Evolutionary conservation across 306 rosid genomes (phyloP).

Genomic region (Lathyrus aphaca): DNA sequence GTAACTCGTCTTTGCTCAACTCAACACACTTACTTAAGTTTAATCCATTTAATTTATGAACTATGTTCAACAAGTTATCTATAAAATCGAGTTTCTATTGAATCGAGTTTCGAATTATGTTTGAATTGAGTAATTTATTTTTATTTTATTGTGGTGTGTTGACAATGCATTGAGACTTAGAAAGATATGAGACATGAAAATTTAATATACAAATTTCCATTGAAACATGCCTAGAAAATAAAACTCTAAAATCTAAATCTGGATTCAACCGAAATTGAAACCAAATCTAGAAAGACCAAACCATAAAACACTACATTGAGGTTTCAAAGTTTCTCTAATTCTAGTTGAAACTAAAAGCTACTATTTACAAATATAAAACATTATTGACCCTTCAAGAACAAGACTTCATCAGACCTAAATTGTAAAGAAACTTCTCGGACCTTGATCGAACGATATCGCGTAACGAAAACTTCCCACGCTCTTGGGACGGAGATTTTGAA

Average conservation of each 20-base stretch:
- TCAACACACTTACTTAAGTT: too few species aligned
- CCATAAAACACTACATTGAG: conserved; percentile 36
- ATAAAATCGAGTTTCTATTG: too few species aligned
- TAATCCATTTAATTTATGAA: too few species aligned
- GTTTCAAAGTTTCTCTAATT: conserved; percentile 39
- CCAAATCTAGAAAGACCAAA: conserved; percentile 42
- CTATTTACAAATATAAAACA: conserved; percentile 45
- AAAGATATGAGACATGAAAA: conserved; percentile 24
- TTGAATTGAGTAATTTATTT: too few species aligned
- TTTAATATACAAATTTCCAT: conserved; percentile 23
- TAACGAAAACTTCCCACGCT: conserved; percentile 66
- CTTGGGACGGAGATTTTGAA: conserved; percentile 59
- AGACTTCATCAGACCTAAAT: conserved; percentile 86
- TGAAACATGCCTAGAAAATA: conserved; percentile 30
- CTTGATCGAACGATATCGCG: conserved; percentile 73
- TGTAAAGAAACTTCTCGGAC: conserved; percentile 86
- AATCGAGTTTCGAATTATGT: too few species aligned
- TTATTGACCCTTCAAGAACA: conserved; percentile 52
- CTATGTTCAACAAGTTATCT: too few species aligned
- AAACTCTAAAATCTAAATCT: conserved; percentile 44
- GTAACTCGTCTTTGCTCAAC: too few species aligned
- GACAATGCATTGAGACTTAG: conserved; percentile 3
- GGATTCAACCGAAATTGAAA: conserved; percentile 34
- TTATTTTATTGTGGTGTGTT: background rate
- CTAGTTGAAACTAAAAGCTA: conserved; percentile 42